Percentiles rank a stretch among this genome's conserved stretches.
Conservation (phyloP, 805 yeast genomes). For the Zygosaccharomyces siamensis region DNA sequence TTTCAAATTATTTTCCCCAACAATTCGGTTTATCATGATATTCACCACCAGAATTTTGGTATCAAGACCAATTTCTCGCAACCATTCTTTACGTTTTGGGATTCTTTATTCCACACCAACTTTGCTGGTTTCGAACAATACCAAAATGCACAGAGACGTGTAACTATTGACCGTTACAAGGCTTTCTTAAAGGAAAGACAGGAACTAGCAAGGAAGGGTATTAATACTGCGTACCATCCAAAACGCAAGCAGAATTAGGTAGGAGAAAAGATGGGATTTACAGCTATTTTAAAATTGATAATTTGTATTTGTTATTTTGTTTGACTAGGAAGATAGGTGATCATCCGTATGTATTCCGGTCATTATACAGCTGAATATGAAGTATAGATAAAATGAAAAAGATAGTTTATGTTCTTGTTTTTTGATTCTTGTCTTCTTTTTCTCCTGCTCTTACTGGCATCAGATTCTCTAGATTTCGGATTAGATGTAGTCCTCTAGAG, state of each 20-base stretch:
- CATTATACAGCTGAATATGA: constrained; percentile 8
- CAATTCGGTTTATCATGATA: constrained; percentile 93
- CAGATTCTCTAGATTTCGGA: not conserved
- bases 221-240: constrained; percentile 6
- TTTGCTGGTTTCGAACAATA: constrained; percentile 60
- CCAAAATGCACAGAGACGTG: constrained; percentile 56
- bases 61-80: constrained; percentile 89
- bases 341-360: constrained; percentile 8
- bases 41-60: constrained; percentile 96
- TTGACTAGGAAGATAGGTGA: not conserved
- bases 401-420: not conserved
- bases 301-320: not conserved
- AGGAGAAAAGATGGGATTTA: not conserved
- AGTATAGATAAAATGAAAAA: not conserved
- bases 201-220: constrained; percentile 3
- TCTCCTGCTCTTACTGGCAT: not conserved
- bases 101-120: constrained; percentile 62
- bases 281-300: not conserved
- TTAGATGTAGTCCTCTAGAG: constrained; percentile 79
- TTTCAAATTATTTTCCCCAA: constrained; percentile 91
- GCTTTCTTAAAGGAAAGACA: constrained; percentile 47
- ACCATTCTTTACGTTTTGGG: constrained; percentile 97
- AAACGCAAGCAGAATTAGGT: not conserved
- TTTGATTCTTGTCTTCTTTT: not conserved
- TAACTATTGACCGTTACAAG: constrained; percentile 62